Percentiles rank a stretch among this genome's conserved stretches.
Conservation (phyloP, 441 rosid species). For the Adansonia rubrostipa region DNA sequence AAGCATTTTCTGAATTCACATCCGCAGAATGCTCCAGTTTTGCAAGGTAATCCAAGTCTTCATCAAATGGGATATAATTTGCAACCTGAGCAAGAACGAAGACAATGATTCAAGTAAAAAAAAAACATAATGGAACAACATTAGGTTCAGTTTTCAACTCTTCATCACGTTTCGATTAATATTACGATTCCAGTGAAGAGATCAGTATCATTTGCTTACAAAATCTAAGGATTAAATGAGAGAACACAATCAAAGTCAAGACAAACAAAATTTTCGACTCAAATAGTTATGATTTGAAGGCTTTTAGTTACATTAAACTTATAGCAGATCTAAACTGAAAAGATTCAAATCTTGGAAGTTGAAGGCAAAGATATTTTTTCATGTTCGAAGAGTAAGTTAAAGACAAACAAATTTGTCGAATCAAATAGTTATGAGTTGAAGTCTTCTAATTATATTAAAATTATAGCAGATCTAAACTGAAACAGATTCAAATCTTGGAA, state of each 20-base stretch:
- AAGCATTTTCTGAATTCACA: constrained; percentile 49
- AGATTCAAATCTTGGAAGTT: no score
- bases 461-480: neutral
- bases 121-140: neutral
- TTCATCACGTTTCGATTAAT: neutral
- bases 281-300: no score
- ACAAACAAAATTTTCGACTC: no score
- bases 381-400: neutral
- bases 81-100: constrained; percentile 63
- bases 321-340: neutral
- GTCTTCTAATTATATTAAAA: neutral
- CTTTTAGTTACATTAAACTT: no score
- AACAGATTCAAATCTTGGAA: neutral
- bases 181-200: neutral
- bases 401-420: no score
- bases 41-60: constrained; percentile 88
- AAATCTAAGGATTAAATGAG: neutral
- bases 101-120: constrained; percentile 26
- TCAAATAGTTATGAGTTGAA: no score
- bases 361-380: neutral
- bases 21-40: constrained; percentile 72
- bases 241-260: neutral
- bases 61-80: constrained; percentile 73
- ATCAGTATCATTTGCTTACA: neutral
- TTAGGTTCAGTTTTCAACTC: neutral